phyloP scores from a whole-genome alignment of 2,329 filamentous ascomycete genomes.

The Chaetomiaceae sp. region DNA sequence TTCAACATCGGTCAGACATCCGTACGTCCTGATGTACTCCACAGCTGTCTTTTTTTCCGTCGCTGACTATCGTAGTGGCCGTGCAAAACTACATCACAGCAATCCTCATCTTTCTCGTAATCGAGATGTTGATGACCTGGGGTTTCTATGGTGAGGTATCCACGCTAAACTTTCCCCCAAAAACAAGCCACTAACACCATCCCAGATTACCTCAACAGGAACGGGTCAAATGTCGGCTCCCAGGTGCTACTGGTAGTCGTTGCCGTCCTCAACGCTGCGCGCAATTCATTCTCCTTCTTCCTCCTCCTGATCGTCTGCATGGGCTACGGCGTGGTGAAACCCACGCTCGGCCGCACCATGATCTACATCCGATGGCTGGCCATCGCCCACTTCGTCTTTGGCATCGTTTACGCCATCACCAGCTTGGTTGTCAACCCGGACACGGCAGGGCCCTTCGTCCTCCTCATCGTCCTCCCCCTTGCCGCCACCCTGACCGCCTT shows the following conservation, averaged over 20 bases:
- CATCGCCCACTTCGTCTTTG: conserved; percentile 89
- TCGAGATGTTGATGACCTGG: conserved; percentile 99
- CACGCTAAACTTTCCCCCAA: neutral
- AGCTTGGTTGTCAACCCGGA: conserved; percentile 87
- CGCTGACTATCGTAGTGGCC: conserved; percentile 57
- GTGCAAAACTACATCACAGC: conserved; percentile 99
- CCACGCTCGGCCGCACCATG: conserved; percentile 88
- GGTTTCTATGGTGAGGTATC: conserved; percentile 76
- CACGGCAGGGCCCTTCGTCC: conserved; percentile 81
- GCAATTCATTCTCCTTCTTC: conserved; percentile 99
- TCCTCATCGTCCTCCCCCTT: conserved; percentile 88
- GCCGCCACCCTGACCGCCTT: conserved; percentile 91
- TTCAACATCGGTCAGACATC: conserved; percentile 90
- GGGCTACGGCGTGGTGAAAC: conserved; percentile 98
- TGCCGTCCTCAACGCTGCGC: conserved; percentile 85
- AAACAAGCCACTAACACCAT: conserved; percentile 1
- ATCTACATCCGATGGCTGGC: conserved; percentile 87
- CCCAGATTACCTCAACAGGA: conserved; percentile 85
- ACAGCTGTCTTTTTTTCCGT: neutral
- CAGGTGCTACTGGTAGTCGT: conserved; percentile 87
- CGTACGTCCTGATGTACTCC: conserved; percentile 50
- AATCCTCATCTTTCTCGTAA: conserved; percentile 86
- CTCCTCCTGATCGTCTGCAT: conserved; percentile 96
- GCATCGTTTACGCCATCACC: conserved; percentile 85
- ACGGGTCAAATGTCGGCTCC: conserved; percentile 76